phyloP scores from a whole-genome alignment of 257 asterid species.

The Solanum virginianum region DNA sequence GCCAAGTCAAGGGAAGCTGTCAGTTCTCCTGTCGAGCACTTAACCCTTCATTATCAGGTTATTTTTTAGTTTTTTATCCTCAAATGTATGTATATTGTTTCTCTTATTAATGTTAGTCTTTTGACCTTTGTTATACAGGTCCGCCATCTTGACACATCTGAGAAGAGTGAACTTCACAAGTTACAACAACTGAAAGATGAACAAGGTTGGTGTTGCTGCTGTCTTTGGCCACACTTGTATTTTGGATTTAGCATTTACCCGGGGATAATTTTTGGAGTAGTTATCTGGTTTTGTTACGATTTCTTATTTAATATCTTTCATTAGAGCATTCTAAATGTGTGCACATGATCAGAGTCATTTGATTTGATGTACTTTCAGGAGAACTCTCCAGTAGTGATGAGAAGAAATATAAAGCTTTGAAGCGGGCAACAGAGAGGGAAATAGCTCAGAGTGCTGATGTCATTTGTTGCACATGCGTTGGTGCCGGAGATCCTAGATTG shows the following conservation, averaged over 20 bases:
- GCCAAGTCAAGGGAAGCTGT: constrained; percentile 99
- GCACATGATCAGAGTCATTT: background rate
- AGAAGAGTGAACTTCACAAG: constrained; percentile 97
- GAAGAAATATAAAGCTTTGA: constrained; percentile 85
- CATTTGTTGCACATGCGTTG: constrained; percentile 98
- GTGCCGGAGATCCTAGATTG: constrained; percentile 99
- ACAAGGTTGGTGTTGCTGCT: constrained; percentile 45
- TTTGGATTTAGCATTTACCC: background rate
- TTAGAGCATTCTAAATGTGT: background rate
- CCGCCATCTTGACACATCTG: constrained; percentile 97
- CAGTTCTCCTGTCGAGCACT: constrained; percentile 95
- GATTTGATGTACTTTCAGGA: constrained; percentile 33
- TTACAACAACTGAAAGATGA: constrained; percentile 97
- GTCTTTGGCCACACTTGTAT: background rate
- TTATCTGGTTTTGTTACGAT: background rate
- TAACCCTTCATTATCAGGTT: constrained; percentile 98
- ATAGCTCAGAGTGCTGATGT: constrained; percentile 99
- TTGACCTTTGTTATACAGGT: constrained; percentile 38
- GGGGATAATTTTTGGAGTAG: background rate
- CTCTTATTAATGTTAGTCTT: background rate
- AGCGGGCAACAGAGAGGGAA: constrained; percentile 98
- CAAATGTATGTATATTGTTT: background rate
- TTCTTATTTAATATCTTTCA: background rate
- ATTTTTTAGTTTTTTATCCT: background rate
- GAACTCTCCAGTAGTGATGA: constrained; percentile 97